Conservation (phyloP, 495 filamentous ascomycete genomes). For the Evansstolkia leycettana region DNA sequence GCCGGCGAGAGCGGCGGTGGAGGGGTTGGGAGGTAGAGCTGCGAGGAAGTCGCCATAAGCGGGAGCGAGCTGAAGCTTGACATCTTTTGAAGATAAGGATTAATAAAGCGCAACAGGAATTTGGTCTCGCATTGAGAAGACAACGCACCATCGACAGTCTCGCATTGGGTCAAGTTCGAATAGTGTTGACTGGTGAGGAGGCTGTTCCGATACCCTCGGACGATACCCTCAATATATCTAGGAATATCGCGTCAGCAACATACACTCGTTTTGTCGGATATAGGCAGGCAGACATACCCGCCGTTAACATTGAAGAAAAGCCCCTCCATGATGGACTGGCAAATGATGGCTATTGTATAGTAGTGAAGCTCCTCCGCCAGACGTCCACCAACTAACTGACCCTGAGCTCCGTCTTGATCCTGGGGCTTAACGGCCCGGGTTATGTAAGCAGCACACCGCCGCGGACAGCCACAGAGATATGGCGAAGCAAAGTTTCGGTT, state of each 20-base stretch:
- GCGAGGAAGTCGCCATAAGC: conserved; percentile 96
- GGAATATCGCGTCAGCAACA: conserved; percentile 10
- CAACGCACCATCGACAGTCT: conserved; percentile 82
- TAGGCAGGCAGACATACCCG: conserved; percentile 44
- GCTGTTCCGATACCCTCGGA: conserved; percentile 90
- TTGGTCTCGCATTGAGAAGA: conserved; percentile 1
- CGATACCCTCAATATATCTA: conserved; percentile 93
- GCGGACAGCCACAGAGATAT: conserved; percentile 10
- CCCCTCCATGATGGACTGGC: conserved; percentile 63
- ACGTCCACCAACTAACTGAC: not conserved
- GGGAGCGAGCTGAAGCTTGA: conserved; percentile 92
- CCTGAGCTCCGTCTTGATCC: not conserved
- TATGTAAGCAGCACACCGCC: conserved; percentile 14
- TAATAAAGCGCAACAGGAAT: not conserved
- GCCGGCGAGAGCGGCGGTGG: conserved; percentile 85
- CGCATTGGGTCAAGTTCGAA: conserved; percentile 93
- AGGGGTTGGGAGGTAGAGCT: conserved; percentile 88
- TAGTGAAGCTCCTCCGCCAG: conserved; percentile 3
- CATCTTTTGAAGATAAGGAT: conserved; percentile 42
- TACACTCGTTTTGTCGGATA: conserved; percentile 15
- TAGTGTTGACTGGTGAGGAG: conserved; percentile 89
- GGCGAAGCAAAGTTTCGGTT: too few species aligned
- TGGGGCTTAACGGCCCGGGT: not conserved
- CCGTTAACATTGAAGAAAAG: conserved; percentile 93
- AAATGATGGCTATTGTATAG: conserved; percentile 6